Evolutionary conservation across 345 rosid species (phyloP), one percentile per base, ranked within the genome.

Genomic region (Tarenaya hassleriana): DNA sequence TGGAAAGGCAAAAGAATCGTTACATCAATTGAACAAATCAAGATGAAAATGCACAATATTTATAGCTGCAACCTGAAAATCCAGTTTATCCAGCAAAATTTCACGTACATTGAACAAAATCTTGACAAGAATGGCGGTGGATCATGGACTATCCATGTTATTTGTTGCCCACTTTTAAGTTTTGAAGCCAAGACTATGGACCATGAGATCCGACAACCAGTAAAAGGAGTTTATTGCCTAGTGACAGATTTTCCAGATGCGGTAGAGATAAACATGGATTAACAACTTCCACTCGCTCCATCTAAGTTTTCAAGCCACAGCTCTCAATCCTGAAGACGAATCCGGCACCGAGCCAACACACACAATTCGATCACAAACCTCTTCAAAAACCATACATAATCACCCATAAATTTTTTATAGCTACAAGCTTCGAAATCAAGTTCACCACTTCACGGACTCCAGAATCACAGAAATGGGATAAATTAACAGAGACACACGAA

Each of bases 221-320:
- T 17, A 9, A 45, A 52, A 2, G 5, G 5, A 24, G 5, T 5
- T 24, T 24, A 24, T 24, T 27, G 4, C 27, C 9, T 8, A 27
- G 41, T 38, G 14, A 6, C 8, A 40, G 3, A 42, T 9, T 13
- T 16, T 16, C 14, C 8, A 32, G 32, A 41, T 41, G 24, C n/a
- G 15, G 4, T 4, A 7, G 33, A 19, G 32, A 34, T 56, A 27
- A 8, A 24, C 12, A 16, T 16, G 33, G 37, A 59, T 0, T 8
- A 52, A 37, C 35, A 21, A 19, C 9, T 41, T 8, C 7, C 34
- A 33, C 40, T 24, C 12, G 14, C 17, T 62, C 47, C 21, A 14
- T 52, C 47, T 31, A 53, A 31, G 37, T 46, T 19, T 18, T 19
- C 27, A 62, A 54, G 33, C 21, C 24, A 52, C 17, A 37, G 46